phyloP scores from a whole-genome alignment of 2,329 filamentous ascomycete genomes.

The Mollisiaceae sp. region DNA sequence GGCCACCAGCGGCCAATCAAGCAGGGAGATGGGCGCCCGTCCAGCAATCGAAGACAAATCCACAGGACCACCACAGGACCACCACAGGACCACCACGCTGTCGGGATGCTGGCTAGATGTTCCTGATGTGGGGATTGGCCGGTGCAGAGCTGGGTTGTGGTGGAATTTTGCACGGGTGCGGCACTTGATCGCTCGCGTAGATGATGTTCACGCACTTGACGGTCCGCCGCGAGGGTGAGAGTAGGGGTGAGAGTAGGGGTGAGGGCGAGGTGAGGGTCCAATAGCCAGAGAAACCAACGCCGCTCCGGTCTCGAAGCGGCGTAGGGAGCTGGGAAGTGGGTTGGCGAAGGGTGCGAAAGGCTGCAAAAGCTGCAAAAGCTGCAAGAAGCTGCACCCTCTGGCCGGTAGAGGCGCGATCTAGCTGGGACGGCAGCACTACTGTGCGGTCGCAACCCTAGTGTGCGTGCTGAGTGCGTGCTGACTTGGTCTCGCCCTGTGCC shows the following conservation, averaged over 20 bases:
- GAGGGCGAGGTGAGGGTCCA: not conserved
- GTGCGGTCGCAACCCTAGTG: not conserved
- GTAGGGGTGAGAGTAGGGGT: no score
- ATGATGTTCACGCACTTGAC: no score
- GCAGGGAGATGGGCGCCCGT: not conserved
- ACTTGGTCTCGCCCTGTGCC: not conserved
- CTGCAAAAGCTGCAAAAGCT: not conserved
- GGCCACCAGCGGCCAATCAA: not conserved
- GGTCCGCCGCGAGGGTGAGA: no score
- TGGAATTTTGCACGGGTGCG: not conserved
- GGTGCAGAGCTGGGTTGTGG: not conserved
- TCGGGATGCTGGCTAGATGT: conserved; percentile 5
- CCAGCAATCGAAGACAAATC: not conserved
- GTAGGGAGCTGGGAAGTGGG: not conserved
- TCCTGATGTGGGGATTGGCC: not conserved
- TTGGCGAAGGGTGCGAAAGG: not conserved
- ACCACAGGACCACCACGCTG: conserved; percentile 6
- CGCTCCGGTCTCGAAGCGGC: not conserved
- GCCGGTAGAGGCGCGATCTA: not conserved
- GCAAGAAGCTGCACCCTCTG: not conserved
- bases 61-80: not conserved
- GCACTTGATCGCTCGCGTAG: not conserved
- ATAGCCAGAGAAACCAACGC: no score
- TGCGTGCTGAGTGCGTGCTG: no score
- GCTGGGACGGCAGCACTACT: not conserved